Conservation (phyloP, 2,329 filamentous ascomycete species). For the Ambrosiella cleistominuta region DNA sequence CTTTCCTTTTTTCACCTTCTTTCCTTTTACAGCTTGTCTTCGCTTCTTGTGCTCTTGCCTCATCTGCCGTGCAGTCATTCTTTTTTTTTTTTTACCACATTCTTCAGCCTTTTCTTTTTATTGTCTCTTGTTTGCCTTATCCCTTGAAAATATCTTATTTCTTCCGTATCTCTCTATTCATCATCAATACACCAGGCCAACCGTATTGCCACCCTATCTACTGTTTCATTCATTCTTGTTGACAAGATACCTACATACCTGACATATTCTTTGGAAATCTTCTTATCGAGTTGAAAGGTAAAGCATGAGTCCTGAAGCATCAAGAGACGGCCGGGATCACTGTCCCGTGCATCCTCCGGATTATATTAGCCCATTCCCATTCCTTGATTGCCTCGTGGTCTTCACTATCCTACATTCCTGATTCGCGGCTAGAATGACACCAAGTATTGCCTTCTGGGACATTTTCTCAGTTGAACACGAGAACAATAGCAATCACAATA, state of each 20-base stretch:
- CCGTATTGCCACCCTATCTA: not conserved
- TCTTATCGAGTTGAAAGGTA: not conserved
- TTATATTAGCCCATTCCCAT: too few species aligned
- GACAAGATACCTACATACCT: not conserved
- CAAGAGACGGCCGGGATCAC: too few species aligned
- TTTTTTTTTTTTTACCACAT: conserved; percentile 6
- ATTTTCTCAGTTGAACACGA: too few species aligned
- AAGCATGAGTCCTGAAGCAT: too few species aligned
- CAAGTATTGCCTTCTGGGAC: too few species aligned
- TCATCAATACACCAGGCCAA: not conserved
- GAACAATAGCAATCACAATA: too few species aligned
- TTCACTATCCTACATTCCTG: too few species aligned
- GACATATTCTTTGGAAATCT: not conserved
- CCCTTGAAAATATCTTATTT: not conserved
- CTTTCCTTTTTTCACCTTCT: conserved; percentile 2
- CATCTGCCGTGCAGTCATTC: conserved; percentile 12
- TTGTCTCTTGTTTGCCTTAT: not conserved
- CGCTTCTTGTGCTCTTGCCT: conserved; percentile 3
- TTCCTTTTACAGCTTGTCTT: conserved; percentile 3
- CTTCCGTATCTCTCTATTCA: not conserved
- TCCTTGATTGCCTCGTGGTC: too few species aligned
- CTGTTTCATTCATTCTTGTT: not conserved
- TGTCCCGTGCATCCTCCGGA: not conserved
- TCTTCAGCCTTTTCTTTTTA: not conserved
- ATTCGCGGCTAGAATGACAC: too few species aligned